phyloP scores from a whole-genome alignment of 805 yeast genomes.

The Candida broadrunensis region DNA sequence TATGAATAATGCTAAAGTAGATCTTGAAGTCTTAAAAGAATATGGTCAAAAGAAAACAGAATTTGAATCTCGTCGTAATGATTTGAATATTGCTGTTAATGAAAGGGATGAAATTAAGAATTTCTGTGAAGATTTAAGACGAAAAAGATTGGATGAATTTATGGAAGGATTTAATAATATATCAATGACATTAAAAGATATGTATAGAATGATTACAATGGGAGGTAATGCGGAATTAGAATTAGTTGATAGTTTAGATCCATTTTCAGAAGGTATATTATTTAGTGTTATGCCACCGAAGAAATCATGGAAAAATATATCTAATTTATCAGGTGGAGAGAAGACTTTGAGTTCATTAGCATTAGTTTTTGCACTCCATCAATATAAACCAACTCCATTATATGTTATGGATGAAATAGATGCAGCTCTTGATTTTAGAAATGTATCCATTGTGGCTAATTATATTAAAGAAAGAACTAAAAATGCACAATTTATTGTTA shows the following conservation, averaged over 20 bases:
- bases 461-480: conserved; percentile 94
- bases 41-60: conserved; percentile 69
- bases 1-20: conserved; percentile 57
- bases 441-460: conserved; percentile 95
- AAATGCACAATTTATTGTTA: conserved; percentile 95
- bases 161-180: conserved; percentile 89
- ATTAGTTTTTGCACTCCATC: conserved; percentile 91
- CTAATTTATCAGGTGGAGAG: conserved; percentile 96
- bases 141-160: conserved; percentile 78
- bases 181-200: conserved; percentile 84
- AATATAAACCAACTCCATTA: conserved; percentile 93
- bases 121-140: conserved; percentile 65
- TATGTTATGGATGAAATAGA: conserved; percentile 99
- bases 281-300: conserved; percentile 99
- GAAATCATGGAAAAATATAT: conserved; percentile 94
- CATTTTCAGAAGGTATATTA: conserved; percentile 95
- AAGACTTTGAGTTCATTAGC: conserved; percentile 94
- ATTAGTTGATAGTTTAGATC: conserved; percentile 91
- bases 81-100: conserved; percentile 64
- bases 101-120: conserved; percentile 63
- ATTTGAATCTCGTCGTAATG: conserved; percentile 58
- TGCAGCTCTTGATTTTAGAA: conserved; percentile 96
- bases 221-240: conserved; percentile 99
- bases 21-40: conserved; percentile 72
- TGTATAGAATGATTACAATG: conserved; percentile 98